Base-by-base conservation (phyloP, 2,329 filamentous ascomycete species). In the Colletotrichum phormii region DNA sequence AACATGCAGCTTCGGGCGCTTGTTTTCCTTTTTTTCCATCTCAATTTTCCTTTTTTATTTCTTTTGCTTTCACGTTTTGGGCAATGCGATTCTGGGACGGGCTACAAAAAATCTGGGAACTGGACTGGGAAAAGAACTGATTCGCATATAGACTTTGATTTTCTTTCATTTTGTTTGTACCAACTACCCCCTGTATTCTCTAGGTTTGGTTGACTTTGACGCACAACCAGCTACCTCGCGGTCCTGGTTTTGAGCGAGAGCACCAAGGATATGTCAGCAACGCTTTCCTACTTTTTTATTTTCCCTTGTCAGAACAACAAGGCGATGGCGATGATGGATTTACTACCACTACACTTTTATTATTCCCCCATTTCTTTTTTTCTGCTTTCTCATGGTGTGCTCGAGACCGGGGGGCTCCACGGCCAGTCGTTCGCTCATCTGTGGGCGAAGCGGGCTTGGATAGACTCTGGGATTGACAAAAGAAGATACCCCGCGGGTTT, bases 81-180 rank as follows among this genome's bases (percentile, higher is more conserved):
- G 68, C 18, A 42, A 49, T 53, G 37, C 42, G 58, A 69, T 67
- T 67, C 55, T 66, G 64, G 65, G 62, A 73, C 31, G 73, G 72
- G 64, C 26, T 75, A 75, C 68, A 75, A 66, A 75, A 75, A 75
- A 74, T 46, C 33, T 61, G 64, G 74, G 67, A 64, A 54, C 37
- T 35, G 74, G 74, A 61, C 53, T 74, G 71, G 74, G 66, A 70
- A 75, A 75, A 75, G 72, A 74, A 74, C 58, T 69, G 57, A 54
- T 74, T 74, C 68, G 67, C 68, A 75, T 75, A 74, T 73, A 75
- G 72, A 74, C 72, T 70, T 66, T 49, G 33, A 22, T 54, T 59
- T 64, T 72, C 46, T 73, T 59, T 67, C 18, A 42, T 69, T 66
- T 66, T 73, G n/a, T 35, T 55, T 62, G 54, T 67, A 58, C 58